Evolutionary conservation across 805 yeast species (phyloP).

Genomic region (Kazachstania africana): DNA sequence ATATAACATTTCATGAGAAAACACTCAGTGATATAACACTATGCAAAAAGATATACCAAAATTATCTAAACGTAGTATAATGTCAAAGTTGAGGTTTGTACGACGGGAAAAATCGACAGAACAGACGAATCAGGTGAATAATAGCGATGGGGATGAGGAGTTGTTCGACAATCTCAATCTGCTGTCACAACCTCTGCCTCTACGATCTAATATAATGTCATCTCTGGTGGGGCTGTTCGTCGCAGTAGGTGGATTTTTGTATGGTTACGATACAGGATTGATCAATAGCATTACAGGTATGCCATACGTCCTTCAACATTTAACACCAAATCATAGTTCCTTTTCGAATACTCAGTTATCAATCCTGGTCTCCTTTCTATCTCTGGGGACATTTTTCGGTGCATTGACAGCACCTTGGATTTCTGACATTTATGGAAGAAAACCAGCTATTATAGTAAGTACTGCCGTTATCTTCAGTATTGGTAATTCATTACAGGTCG

Average conservation of each 20-base stretch:
- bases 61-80: too few relatives aligned
- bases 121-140: too few relatives aligned
- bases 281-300: slow-evolving; percentile 71
- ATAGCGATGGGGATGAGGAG: too few relatives aligned
- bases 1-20: too few relatives aligned
- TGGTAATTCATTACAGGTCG: slow-evolving; percentile 64
- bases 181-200: slow-evolving; percentile 23
- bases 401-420: slow-evolving; percentile 46
- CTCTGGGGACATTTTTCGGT: slow-evolving; percentile 72
- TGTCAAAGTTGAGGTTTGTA: too few relatives aligned
- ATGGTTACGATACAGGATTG: slow-evolving; percentile 84
- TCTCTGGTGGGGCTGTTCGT: slow-evolving; percentile 67
- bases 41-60: too few relatives aligned
- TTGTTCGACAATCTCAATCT: background rate
- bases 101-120: too few relatives aligned
- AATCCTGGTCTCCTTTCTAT: slow-evolving; percentile 61
- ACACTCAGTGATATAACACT: too few relatives aligned
- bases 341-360: slow-evolving; percentile 59
- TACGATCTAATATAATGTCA: slow-evolving; percentile 50
- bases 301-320: slow-evolving; percentile 47
- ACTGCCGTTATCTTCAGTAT: slow-evolving; percentile 52
- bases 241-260: slow-evolving; percentile 80
- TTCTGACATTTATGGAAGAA: slow-evolving; percentile 67
- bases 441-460: slow-evolving; percentile 49
- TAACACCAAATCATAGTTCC: slow-evolving; percentile 35